Evolutionary conservation across 164 flowering plant genomes (phyloP), one percentile per base, ranked within the genome.

Genomic region (Stephania yunnanensis): DNA sequence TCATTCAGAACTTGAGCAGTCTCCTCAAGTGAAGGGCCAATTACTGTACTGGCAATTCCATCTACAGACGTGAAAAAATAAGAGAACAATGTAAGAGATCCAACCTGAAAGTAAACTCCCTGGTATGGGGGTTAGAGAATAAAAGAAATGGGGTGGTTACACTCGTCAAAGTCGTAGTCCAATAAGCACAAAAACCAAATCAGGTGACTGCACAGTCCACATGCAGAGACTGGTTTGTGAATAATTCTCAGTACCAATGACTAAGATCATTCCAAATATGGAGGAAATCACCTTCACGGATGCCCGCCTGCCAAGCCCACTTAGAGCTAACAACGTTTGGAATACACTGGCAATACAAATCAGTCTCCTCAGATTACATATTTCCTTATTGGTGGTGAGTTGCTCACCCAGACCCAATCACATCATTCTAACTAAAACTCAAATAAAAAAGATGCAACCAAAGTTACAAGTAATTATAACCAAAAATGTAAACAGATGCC

Each of bases 41-140:
- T 77, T 44, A 87, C 86, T 83, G 88, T 94, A n/a, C 87, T 84
- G 66, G 82, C 87, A 84, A 83, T 67, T 72, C 69, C 83, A 72
- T 79, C 76, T 78, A 77, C 52, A 69, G n/a, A 73, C 22, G 67
- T 42, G 65, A 72, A 72, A 64, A 20, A 64, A 20, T 46, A 73
- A 69, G 25, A 67, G 52, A 63, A 31, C 52, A 71, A 22, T 64
- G 48, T 30, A 68, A 3, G 46, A 81, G 15, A 22, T 63, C n/a
- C 58, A 19, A 71, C 22, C n/a, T 19, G 20, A 61, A 73, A 44
- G 6, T 46, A 15, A 44, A 7, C 25, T 10, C 46, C 46, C 46
- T 42, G n/a, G 15, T 31, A 11, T 9, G 22, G 10, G 19, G 5
- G 42, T 11, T 68, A 8, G 2, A 13, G 19, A 36, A 36, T 36